Percentiles rank a stretch among this genome's conserved stretches.
Conservation (phyloP, 1,139 yeast species). For the Maudiozyma humilis region DNA sequence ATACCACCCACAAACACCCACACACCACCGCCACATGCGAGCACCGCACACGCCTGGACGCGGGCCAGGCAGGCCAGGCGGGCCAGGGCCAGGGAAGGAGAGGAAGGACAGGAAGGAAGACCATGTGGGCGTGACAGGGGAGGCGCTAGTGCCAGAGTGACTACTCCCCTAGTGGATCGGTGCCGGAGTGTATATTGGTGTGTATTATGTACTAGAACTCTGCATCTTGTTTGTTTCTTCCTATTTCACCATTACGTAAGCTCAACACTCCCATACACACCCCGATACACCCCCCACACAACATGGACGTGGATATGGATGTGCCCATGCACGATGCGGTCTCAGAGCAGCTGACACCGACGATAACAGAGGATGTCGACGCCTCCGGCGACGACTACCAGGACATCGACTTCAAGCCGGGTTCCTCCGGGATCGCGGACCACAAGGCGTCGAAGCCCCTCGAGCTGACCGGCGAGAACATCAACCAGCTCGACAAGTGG, state of each 20-base stretch:
- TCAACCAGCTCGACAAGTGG: constrained; percentile 80
- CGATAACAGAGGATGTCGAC: constrained; percentile 28
- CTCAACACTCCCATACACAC: neutral
- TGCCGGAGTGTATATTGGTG: too few relatives aligned
- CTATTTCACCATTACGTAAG: too few relatives aligned
- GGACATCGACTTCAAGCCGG: constrained; percentile 19
- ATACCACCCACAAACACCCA: too few relatives aligned
- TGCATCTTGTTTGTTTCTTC: too few relatives aligned
- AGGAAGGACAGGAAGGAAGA: too few relatives aligned
- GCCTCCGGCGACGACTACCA: constrained; percentile 10
- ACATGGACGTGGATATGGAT: constrained; percentile 60
- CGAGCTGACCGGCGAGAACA: constrained; percentile 33
- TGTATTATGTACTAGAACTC: too few relatives aligned
- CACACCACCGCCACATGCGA: neutral
- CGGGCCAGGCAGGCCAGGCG: too few relatives aligned
- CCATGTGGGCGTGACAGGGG: too few relatives aligned
- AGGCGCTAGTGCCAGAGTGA: too few relatives aligned
- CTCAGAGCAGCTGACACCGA: constrained; percentile 38
- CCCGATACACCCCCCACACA: neutral
- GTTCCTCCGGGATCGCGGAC: constrained; percentile 19
- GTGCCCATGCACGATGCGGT: constrained; percentile 66
- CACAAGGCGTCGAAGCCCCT: constrained; percentile 33
- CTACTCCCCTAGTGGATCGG: too few relatives aligned
- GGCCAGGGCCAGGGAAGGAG: too few relatives aligned
- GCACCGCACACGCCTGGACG: too few relatives aligned